Evolutionary conservation across 2,329 filamentous ascomycete genomes (phyloP).

Genomic region (Sporothrix curviconia): DNA sequence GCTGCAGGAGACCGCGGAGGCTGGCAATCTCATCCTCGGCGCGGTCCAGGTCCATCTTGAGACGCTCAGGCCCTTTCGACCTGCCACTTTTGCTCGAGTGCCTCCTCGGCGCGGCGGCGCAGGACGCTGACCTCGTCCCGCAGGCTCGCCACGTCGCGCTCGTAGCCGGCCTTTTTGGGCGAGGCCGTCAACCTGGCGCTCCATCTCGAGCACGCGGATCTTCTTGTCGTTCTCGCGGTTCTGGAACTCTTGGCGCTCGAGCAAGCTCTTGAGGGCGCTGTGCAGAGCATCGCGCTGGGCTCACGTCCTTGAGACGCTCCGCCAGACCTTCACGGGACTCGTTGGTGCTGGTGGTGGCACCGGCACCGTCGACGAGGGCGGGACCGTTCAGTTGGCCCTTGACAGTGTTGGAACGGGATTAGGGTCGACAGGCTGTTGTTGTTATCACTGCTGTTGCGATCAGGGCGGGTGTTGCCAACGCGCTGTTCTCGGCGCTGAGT

Average conservation of each 20-base stretch:
- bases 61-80: slow-evolving; percentile 29
- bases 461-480: slow-evolving; percentile 25
- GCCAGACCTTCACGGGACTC: slow-evolving; percentile 64
- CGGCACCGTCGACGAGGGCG: slow-evolving; percentile 22
- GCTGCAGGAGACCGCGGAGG: slow-evolving; percentile 69
- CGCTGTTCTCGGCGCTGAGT: slow-evolving; percentile 22
- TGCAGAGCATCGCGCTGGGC: slow-evolving; percentile 90
- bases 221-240: slow-evolving; percentile 77
- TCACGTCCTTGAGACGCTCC: slow-evolving; percentile 79
- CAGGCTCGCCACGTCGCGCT: slow-evolving; percentile 72
- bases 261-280: slow-evolving; percentile 73
- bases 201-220: slow-evolving; percentile 66
- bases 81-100: slow-evolving; percentile 83
- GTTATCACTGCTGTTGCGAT: no score
- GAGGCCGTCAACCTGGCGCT: slow-evolving; percentile 64
- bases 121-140: slow-evolving; percentile 80
- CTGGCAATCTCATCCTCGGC: slow-evolving; percentile 87
- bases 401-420: slow-evolving; percentile 51
- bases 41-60: slow-evolving; percentile 91
- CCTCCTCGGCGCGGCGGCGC: slow-evolving; percentile 82
- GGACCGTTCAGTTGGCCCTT: slow-evolving; percentile 29
- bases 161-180: slow-evolving; percentile 71
- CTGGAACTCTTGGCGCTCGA: slow-evolving; percentile 80
- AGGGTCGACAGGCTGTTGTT: slow-evolving; percentile 15
- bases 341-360: slow-evolving; percentile 23